Evolutionary conservation across 2,329 filamentous ascomycete genomes (phyloP).

Genomic region (Penicillium sp.): DNA sequence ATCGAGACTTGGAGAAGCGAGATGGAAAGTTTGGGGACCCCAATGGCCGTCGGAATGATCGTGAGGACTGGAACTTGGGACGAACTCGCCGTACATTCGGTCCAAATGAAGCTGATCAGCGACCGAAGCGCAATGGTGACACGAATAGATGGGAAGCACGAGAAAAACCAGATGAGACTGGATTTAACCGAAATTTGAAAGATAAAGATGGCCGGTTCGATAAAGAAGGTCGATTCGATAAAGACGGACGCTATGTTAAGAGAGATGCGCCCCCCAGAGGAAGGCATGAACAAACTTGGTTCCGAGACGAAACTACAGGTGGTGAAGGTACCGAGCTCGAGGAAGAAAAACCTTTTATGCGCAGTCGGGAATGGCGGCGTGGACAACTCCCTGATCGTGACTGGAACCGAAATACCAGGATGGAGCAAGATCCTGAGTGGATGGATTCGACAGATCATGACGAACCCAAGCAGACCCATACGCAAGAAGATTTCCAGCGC

Average conservation of each 20-base stretch:
- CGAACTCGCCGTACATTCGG: constrained; percentile 38
- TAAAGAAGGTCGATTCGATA: constrained; percentile 39
- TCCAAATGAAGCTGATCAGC: constrained; percentile 39
- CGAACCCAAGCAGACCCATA: constrained; percentile 67
- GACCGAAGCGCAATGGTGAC: constrained; percentile 40
- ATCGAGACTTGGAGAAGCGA: constrained; percentile 33
- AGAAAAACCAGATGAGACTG: constrained; percentile 50
- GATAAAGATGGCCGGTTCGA: constrained; percentile 51
- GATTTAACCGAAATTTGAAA: constrained; percentile 47
- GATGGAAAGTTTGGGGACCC: constrained; percentile 31
- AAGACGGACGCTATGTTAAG: constrained; percentile 42
- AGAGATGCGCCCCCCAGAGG: constrained; percentile 64
- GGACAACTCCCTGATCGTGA: constrained; percentile 49
- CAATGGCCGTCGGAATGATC: constrained; percentile 36
- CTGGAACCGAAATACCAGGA: constrained; percentile 48
- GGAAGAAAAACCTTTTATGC: constrained; percentile 45
- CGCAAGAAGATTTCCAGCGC: constrained; percentile 86
- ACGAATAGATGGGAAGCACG: constrained; percentile 40
- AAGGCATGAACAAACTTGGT: constrained; percentile 71
- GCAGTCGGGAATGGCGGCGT: constrained; percentile 63
- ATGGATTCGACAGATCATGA: constrained; percentile 67
- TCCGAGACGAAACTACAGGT: constrained; percentile 52
- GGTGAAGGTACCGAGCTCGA: constrained; percentile 36
- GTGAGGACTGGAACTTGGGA: constrained; percentile 40
- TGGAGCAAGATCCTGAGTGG: constrained; percentile 87